phyloP scores from a whole-genome alignment of 208 protist species.

The Acanthamoeba healyi region DNA sequence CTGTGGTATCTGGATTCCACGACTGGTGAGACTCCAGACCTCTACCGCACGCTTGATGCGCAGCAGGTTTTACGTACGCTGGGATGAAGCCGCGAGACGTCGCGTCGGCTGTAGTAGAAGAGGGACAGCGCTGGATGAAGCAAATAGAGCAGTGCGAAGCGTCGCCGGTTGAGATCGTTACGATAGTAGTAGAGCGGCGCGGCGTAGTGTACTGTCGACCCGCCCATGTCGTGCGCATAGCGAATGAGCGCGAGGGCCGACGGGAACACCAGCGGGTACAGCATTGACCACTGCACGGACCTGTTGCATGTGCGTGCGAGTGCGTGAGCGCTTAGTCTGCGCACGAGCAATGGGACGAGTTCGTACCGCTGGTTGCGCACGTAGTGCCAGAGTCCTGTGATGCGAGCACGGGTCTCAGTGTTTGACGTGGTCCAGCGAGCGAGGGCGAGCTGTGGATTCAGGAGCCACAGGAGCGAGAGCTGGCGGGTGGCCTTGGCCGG shows the following conservation, averaged over 20 bases:
- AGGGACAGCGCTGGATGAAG: slow-evolving; percentile 6
- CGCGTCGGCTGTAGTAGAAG: background rate
- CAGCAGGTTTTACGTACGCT: background rate
- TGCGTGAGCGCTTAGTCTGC: no score
- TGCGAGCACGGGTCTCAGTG: background rate
- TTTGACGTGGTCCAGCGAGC: background rate
- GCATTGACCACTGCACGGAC: background rate
- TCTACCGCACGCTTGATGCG: no score
- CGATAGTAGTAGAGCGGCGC: slow-evolving; percentile 37
- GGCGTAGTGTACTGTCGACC: slow-evolving; percentile 14
- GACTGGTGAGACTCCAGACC: no score
- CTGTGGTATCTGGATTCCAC: background rate
- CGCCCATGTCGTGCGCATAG: background rate
- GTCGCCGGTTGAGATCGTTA: background rate
- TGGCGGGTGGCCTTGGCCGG: background rate
- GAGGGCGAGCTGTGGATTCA: slow-evolving; percentile 19
- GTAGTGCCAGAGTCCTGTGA: slow-evolving; percentile 32
- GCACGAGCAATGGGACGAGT: no score
- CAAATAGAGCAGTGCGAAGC: background rate
- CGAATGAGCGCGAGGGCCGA: background rate
- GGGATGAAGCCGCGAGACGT: background rate
- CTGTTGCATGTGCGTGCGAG: background rate
- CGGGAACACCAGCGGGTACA: slow-evolving; percentile 9
- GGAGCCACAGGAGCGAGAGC: slow-evolving; percentile 11
- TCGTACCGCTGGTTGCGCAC: background rate